These are phyloP conservation scores for Nakaseomyces glabratus DNA, from an alignment of 1,139 yeast species.

Conservation along the genomic window DNA sequence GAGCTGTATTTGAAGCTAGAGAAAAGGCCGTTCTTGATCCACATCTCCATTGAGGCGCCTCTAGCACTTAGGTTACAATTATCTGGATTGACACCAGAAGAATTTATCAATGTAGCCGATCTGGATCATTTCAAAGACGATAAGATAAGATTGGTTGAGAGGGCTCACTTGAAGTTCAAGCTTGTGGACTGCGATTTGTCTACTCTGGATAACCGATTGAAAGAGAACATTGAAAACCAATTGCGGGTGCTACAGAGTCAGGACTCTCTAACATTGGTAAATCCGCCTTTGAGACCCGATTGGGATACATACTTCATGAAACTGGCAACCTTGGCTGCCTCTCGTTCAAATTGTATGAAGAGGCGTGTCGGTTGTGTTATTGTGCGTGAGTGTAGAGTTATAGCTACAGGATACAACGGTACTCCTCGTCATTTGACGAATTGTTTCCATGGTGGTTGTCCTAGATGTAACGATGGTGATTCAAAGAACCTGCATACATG, in stretches of 20 bases:
- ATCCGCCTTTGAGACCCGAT: constrained; percentile 67
- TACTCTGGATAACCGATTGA: constrained; percentile 10
- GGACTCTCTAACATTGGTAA: constrained; percentile 12
- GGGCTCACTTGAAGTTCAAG: constrained; percentile 21
- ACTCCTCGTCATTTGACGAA: constrained; percentile 83
- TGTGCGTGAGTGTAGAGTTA: constrained; percentile 73
- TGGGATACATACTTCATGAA: constrained; percentile 97
- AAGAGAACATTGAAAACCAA: constrained; percentile 13
- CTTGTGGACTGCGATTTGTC: constrained; percentile 10
- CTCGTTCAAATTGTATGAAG: constrained; percentile 93
- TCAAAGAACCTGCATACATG: constrained; percentile 78
- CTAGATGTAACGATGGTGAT: constrained; percentile 62
- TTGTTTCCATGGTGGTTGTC: constrained; percentile 94
- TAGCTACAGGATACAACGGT: constrained; percentile 96
- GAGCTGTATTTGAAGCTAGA: constrained; percentile 42
- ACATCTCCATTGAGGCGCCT: constrained; percentile 74
- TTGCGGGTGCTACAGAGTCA: constrained; percentile 13
- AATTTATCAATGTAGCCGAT: constrained; percentile 14
- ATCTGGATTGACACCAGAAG: constrained; percentile 34
- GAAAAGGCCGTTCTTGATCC: constrained; percentile 80
- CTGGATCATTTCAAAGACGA: constrained; percentile 16
- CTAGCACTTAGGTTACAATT: constrained; percentile 39
- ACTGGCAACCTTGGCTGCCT: constrained; percentile 85
- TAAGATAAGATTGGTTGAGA: constrained; percentile 18
- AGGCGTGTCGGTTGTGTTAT: constrained; percentile 93